phyloP scores from a whole-genome alignment of 2,329 filamentous ascomycete genomes.

The Rhexocercosporidium sp. region DNA sequence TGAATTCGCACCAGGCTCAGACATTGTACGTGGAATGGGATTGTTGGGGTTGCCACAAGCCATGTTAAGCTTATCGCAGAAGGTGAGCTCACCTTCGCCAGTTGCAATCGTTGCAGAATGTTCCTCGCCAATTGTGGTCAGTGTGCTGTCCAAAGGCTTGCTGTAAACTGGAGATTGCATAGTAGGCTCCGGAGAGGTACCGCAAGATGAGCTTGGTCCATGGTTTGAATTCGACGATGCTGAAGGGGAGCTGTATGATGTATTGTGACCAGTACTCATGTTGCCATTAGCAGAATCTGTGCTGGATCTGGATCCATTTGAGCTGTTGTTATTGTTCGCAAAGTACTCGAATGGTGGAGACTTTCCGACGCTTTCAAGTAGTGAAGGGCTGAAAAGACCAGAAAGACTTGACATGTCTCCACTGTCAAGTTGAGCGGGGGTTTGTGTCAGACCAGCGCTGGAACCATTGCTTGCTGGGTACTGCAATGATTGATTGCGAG shows the following conservation, averaged over 20 bases:
- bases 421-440: constrained; percentile 30
- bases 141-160: constrained; percentile 64
- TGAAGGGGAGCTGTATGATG: constrained; percentile 68
- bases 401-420: constrained; percentile 59
- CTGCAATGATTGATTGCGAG: constrained; percentile 35
- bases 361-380: constrained; percentile 52
- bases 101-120: constrained; percentile 48
- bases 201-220: constrained; percentile 69
- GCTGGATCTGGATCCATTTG: constrained; percentile 52
- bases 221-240: constrained; percentile 65
- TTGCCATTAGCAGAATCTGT: constrained; percentile 38
- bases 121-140: constrained; percentile 72
- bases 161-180: constrained; percentile 68
- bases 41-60: constrained; percentile 59
- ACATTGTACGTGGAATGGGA: constrained; percentile 54
- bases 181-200: constrained; percentile 78
- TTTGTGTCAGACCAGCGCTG: constrained; percentile 37
- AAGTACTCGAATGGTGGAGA: constrained; percentile 48
- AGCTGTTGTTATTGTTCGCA: constrained; percentile 48
- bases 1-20: constrained; percentile 36
- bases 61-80: constrained; percentile 61
- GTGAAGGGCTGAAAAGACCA: constrained; percentile 63
- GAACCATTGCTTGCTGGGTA: constrained; percentile 45
- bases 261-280: constrained; percentile 48
- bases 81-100: constrained; percentile 55